A percentile compares a stretch with the other conserved stretches of the same genome.
Conservation (phyloP, 371 early-diverging fungal genomes). For the Funneliformis caledonium region DNA sequence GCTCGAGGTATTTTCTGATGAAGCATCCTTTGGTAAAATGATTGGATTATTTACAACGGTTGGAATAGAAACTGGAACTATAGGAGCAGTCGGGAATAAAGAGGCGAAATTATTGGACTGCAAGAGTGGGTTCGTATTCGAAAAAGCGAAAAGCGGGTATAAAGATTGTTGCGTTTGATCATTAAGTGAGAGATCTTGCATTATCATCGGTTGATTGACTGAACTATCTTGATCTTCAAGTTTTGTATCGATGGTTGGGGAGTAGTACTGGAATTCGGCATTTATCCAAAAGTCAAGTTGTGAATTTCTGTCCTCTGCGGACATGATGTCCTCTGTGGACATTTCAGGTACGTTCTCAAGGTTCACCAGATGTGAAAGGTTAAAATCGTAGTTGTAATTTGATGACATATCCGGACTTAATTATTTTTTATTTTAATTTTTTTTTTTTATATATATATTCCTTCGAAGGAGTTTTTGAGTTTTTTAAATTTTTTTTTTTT, state of each 20-base stretch:
- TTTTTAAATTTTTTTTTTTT: too few relatives aligned
- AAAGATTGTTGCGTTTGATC: neutral
- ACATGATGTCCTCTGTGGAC: neutral
- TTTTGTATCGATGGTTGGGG: neutral
- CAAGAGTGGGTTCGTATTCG: neutral
- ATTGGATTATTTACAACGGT: neutral
- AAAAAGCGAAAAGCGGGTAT: neutral
- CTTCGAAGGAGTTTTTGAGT: too few relatives aligned
- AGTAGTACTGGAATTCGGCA: conserved; percentile 50
- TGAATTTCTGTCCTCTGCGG: neutral
- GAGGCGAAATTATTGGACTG: neutral
- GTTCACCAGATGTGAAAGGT: neutral
- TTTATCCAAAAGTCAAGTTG: neutral
- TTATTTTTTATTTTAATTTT: too few relatives aligned
- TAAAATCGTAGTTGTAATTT: neutral
- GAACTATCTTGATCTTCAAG: neutral
- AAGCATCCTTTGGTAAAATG: neutral
- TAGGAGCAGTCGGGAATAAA: neutral
- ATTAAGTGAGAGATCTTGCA: neutral
- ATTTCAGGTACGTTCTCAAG: neutral
- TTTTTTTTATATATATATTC: too few relatives aligned
- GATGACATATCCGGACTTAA: neutral
- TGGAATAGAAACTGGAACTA: neutral
- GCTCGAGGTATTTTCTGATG: neutral
- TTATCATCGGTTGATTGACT: neutral